Percentiles rank a stretch among this genome's conserved stretches.
phyloP scores from a whole-genome alignment of 2,329 filamentous ascomycete species.

The Chalaropsis ovoidea region DNA sequence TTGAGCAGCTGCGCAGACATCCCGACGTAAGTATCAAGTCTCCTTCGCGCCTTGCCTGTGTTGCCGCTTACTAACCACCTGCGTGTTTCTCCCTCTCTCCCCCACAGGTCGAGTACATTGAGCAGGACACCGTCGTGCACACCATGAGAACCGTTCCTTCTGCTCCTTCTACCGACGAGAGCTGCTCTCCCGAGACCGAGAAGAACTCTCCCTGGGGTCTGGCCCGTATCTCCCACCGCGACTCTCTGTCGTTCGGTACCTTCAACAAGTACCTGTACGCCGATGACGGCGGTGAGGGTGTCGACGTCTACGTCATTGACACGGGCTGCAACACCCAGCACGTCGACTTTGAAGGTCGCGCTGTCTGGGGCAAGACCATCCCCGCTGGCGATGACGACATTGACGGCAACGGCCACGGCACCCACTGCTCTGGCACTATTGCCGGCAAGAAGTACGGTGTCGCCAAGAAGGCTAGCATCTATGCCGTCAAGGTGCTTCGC shows the following conservation, averaged over 20 bases:
- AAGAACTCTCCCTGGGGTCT: constrained; percentile 97
- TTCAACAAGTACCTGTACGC: constrained; percentile 99
- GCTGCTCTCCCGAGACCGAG: constrained; percentile 55
- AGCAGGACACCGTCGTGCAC: constrained; percentile 87
- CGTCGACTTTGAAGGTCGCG: constrained; percentile 94
- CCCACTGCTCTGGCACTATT: constrained; percentile 96
- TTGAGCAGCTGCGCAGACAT: constrained; percentile 88
- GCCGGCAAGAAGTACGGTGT: constrained; percentile 99
- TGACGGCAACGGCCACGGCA: constrained; percentile 97
- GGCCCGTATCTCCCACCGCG: constrained; percentile 91
- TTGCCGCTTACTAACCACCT: constrained; percentile 22
- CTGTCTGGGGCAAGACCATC: constrained; percentile 94
- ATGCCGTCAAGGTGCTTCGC: constrained; percentile 94
- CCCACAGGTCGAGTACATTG: constrained; percentile 85
- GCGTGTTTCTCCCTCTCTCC: neutral
- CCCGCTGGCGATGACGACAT: constrained; percentile 71
- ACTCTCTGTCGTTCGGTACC: constrained; percentile 73
- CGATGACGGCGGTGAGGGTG: constrained; percentile 82
- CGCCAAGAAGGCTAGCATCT: constrained; percentile 94
- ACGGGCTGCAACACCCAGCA: constrained; percentile 90
- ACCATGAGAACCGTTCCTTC: constrained; percentile 48
- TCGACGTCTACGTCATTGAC: constrained; percentile 97
- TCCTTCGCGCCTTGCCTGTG: neutral
- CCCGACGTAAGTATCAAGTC: constrained; percentile 67
- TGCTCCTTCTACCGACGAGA: constrained; percentile 32